Evolutionary conservation across 768 basidiomycete species (phyloP).

Genomic region (Termitomyces sp.): DNA sequence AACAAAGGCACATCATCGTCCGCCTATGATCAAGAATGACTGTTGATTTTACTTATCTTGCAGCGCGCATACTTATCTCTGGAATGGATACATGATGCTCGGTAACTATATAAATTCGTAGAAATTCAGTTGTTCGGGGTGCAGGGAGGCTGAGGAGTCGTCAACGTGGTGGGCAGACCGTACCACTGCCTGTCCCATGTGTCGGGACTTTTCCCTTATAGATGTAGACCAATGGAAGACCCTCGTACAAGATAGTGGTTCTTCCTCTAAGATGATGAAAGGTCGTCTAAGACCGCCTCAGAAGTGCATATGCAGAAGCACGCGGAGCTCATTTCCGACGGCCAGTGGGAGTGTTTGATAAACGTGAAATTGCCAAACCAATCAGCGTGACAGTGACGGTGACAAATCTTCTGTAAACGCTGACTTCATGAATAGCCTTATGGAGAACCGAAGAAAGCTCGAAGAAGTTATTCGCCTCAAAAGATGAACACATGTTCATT

Average conservation of each 20-base stretch:
- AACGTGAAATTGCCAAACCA: too few species aligned
- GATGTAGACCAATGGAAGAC: neutral
- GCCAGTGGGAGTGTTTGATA: neutral
- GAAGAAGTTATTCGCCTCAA: neutral
- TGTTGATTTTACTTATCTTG: neutral
- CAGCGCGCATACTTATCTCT: neutral
- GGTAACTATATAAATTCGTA: neutral
- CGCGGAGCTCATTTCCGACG: neutral
- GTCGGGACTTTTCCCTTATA: neutral
- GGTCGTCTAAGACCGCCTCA: neutral
- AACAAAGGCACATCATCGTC: neutral
- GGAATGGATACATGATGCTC: neutral
- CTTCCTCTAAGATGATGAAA: neutral
- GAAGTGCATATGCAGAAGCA: too few species aligned
- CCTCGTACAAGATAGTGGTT: neutral
- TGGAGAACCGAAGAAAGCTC: neutral
- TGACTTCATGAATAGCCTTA: neutral
- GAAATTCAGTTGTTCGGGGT: neutral
- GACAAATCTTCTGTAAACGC: neutral
- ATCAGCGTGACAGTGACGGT: too few species aligned
- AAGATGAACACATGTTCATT: neutral
- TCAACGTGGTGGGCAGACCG: neutral
- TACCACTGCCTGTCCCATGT: too few species aligned
- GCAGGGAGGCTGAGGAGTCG: neutral
- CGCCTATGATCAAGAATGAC: neutral